Percentiles rank a stretch among this genome's conserved stretches.
phyloP scores from a whole-genome alignment of 306 rosid species.

The Abrus precatorius region DNA sequence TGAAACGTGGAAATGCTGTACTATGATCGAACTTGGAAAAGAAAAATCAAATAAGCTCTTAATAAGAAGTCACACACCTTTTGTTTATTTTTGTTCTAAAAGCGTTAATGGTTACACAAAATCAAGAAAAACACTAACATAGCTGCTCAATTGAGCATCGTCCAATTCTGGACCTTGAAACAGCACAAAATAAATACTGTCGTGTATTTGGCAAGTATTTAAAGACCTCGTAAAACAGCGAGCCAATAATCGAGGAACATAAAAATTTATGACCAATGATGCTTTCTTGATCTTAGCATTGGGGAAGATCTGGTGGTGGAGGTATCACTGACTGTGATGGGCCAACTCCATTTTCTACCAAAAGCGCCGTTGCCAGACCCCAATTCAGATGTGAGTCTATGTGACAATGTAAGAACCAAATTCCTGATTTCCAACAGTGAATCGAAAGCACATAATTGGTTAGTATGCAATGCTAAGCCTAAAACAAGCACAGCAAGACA shows the following conservation, averaged over 20 bases:
- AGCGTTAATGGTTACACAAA: conserved; percentile 24
- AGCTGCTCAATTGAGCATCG: conserved; percentile 43
- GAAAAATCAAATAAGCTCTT: conserved; percentile 6
- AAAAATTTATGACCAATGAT: conserved; percentile 37
- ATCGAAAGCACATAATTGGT: conserved; percentile 22
- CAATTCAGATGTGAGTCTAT: conserved; percentile 75
- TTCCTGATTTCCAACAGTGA: conserved; percentile 59
- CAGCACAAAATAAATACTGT: conserved; percentile 29
- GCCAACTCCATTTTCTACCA: conserved; percentile 89
- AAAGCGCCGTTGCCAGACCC: conserved; percentile 84
- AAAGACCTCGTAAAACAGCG: conserved; percentile 33
- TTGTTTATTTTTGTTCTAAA: conserved; percentile 26
- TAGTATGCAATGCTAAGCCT: conserved; percentile 11
- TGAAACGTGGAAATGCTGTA: background rate
- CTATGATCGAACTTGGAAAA: background rate
- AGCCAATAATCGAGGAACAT: conserved; percentile 36
- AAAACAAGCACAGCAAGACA: too few relatives aligned
- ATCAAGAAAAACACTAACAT: conserved; percentile 46
- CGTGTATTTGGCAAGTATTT: conserved; percentile 29
- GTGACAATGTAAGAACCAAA: conserved; percentile 97
- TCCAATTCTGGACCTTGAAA: conserved; percentile 50
- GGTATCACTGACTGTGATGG: conserved; percentile 80
- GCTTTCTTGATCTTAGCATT: conserved; percentile 62
- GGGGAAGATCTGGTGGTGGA: conserved; percentile 93
- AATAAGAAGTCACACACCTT: conserved; percentile 39